Percentiles rank a stretch among this genome's conserved stretches.
phyloP scores from a whole-genome alignment of 371 early-diverging fungal species.

The Phascolomyces articulosus region DNA sequence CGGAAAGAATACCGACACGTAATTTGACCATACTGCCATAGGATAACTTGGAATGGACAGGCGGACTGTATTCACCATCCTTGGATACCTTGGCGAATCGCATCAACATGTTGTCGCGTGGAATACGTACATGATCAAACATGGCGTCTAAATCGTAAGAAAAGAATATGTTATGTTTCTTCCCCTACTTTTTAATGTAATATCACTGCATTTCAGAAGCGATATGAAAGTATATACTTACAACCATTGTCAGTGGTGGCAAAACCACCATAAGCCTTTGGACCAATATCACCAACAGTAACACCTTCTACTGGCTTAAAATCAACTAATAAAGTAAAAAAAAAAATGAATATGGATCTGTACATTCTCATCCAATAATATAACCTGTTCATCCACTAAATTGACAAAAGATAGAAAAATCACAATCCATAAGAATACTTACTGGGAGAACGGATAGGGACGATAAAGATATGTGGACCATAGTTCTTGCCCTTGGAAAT shows the following conservation, averaged over 20 bases:
- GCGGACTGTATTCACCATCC: conserved; percentile 64
- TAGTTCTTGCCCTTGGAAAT: conserved; percentile 71
- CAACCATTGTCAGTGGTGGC: conserved; percentile 84
- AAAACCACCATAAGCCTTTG: conserved; percentile 76
- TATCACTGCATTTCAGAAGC: too few relatives aligned
- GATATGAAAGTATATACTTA: too few relatives aligned
- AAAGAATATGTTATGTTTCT: background rate
- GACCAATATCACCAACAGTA: conserved; percentile 88
- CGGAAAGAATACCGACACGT: conserved; percentile 68
- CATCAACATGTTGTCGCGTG: conserved; percentile 83
- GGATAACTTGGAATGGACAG: conserved; percentile 62
- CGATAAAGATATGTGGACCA: conserved; percentile 86
- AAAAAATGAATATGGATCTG: background rate
- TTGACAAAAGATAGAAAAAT: too few relatives aligned
- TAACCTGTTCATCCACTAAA: too few relatives aligned
- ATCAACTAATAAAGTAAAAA: conserved; percentile 43
- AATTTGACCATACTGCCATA: conserved; percentile 82
- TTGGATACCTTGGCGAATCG: conserved; percentile 71
- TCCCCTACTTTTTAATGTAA: background rate
- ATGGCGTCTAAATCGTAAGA: conserved; percentile 45
- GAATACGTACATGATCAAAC: conserved; percentile 74
- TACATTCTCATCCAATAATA: too few relatives aligned
- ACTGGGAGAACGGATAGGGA: conserved; percentile 77
- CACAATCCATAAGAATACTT: background rate
- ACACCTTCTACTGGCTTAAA: conserved; percentile 78